Evolutionary conservation across 2,329 filamentous ascomycete species (phyloP), one percentile per base, ranked within the genome.

Genomic region (Xylariales sp.): DNA sequence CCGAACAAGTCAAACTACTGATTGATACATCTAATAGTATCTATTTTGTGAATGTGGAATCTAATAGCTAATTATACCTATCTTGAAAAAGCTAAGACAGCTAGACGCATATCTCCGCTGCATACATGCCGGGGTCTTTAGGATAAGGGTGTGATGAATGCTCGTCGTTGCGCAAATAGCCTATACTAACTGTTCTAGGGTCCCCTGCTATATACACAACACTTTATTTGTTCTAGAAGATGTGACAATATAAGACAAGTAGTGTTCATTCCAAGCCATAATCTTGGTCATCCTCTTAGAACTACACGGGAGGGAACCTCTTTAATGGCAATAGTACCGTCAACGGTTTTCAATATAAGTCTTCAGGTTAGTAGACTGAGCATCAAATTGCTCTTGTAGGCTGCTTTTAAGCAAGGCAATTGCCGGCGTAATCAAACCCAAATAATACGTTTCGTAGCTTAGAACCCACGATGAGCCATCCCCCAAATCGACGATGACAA

Each of bases 371-470:
- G 46, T 49, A 23, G 64, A 70, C 50, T 75, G 73, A 8, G 61
- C 53, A 10, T 73, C 70, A 39, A 69, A 74, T 49, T 70, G 62
- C 5, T 57, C 18, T 46, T 74, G 69, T 36, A 74, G 56, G 53
- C 67, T 53, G 2, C 60, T 54, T 39, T 65, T 63, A 9, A 73
- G 45, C 9, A 73, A 48, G 8, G 65, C 66, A 8, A 77, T 66
- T 6, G 52, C 32, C 5, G 60, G 64, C 6, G 72, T 74, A 7
- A 62, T 16, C 45, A 70, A 63, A 5, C 71, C 72, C 6, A 68
- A 50, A 50, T 76, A 77, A 49, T 75, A 77, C 18, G 75, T 76
- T 65, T 76, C 75, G 54, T 74, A 77, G 18, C 74, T 76, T 9
- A 76, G 56, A 48, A 74, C 72, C 39, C 71, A 65, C 6, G 75